Base-by-base conservation (phyloP, 345 rosid species). In the Excoecaria agallocha region DNA sequence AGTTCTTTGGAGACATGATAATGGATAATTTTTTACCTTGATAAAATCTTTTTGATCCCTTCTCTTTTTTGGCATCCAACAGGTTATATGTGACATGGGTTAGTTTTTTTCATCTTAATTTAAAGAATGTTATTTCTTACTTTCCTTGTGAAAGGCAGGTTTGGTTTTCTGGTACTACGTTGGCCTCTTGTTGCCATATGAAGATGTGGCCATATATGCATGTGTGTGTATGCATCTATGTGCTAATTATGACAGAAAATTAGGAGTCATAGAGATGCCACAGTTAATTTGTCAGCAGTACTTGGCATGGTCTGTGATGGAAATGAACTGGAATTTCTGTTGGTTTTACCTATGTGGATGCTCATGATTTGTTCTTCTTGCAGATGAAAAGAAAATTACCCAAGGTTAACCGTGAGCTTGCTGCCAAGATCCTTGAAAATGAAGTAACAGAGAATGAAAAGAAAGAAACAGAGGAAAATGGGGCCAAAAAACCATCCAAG, bases 361-460 rank as follows among this genome's bases (percentile, higher is more conserved):
- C 55, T 59, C 16, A 12, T 59, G 24, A 35, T 65, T 78, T 60
- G 11, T 77, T 73, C 16, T 80, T 81, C 35, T 65, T 83, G 83
- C 89, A 90, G 98, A 78, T 82, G 45, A 81, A 78, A 75, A 88
- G 77, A 78, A 89, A 85, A 81, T 70, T 92, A 56, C 97, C 97
- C 37, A 89, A 86, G 86, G 92, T 88, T 78, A 92, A 94, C 83
- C 80, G 87, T 57, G 80, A 70, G n/a, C 88, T 94, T 70, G 96
- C 96, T 66, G 87, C 71, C 43, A 65, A 73, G 68, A 84, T 92
- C 61, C 77, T 82, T 67, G 81, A 85, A 68, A 78, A 84, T 38
- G 96, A 89, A 77, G 94, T 85, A 68, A 84, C 66, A 51, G 93
- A 85, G 76, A 84, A 82, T 64, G 90, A 83, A 62, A 83, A 73